phyloP scores from a whole-genome alignment of 1,139 yeast species.

The Geotrichum histeridarum region DNA sequence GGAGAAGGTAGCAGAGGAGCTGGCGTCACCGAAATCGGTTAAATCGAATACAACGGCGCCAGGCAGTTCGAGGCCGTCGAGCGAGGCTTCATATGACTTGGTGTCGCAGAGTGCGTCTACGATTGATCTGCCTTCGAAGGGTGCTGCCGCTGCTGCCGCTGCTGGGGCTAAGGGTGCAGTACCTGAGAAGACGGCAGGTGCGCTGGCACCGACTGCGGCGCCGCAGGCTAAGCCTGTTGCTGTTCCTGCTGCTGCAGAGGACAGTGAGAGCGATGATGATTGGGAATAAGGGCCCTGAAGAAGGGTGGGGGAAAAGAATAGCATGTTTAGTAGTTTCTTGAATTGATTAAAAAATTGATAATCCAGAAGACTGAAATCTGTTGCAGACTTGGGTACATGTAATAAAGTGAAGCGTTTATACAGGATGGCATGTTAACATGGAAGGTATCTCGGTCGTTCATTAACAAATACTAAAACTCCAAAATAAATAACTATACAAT shows the following conservation, averaged over 20 bases:
- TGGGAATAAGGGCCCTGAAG: conserved; percentile 9
- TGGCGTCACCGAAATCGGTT: neutral
- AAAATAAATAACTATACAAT: too few species aligned
- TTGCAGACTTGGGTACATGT: too few species aligned
- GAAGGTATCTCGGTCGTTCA: too few species aligned
- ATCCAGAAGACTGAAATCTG: too few species aligned
- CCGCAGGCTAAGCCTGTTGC: neutral
- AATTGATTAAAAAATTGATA: too few species aligned
- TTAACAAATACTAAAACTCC: too few species aligned
- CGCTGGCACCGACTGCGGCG: neutral
- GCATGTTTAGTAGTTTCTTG: too few species aligned
- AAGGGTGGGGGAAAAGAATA: too few species aligned
- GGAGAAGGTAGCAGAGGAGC: neutral
- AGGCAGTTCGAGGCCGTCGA: conserved; percentile 35
- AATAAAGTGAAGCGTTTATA: too few species aligned
- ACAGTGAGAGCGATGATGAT: conserved; percentile 17
- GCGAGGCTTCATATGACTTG: conserved; percentile 42
- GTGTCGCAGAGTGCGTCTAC: conserved; percentile 39
- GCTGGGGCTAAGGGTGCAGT: conserved; percentile 10
- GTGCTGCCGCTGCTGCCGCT: conserved; percentile 19
- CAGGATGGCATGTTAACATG: too few species aligned
- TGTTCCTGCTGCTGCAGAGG: neutral
- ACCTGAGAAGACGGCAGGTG: neutral
- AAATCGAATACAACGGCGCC: neutral
- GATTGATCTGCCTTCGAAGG: conserved; percentile 28